Evolutionary conservation across 192 early-diverging fungal species (phyloP).

Genomic region (Linnemannia zychae): DNA sequence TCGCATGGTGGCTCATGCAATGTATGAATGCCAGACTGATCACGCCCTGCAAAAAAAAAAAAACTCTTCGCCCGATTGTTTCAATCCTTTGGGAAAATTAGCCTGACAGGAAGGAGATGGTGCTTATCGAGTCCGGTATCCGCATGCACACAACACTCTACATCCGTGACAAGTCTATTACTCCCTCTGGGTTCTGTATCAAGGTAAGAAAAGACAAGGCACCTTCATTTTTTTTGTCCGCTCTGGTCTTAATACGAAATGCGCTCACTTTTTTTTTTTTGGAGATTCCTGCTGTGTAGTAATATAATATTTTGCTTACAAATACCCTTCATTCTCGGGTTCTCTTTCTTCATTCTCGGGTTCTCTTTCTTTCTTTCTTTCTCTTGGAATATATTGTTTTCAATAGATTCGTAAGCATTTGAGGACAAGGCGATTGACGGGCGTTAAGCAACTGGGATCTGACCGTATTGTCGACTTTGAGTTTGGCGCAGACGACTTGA

Average conservation of each 20-base stretch:
- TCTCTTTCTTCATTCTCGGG: background rate
- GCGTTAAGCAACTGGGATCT: conserved; percentile 86
- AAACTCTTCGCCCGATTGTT: background rate
- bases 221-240: background rate
- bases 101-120: conserved; percentile 89
- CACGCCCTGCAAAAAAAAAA: background rate
- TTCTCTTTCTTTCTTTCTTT: background rate
- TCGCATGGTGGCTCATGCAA: background rate
- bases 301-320: background rate
- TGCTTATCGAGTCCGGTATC: conserved; percentile 94
- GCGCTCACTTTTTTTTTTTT: background rate
- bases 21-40: background rate
- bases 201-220: conserved; percentile 66
- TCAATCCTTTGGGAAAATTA: conserved; percentile 14
- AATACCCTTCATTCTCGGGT: background rate
- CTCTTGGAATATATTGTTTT: too few species aligned
- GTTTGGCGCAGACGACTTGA: conserved; percentile 78
- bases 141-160: conserved; percentile 94
- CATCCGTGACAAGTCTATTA: conserved; percentile 86
- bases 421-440: conserved; percentile 81
- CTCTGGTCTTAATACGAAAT: background rate
- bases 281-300: background rate
- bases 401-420: conserved; percentile 90
- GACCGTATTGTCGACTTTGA: conserved; percentile 95
- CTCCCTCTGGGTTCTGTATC: conserved; percentile 88